These are phyloP conservation scores for Ogataea trehaloabstinens DNA, from an alignment of 805 yeast genomes.

Conservation along the genomic window DNA sequence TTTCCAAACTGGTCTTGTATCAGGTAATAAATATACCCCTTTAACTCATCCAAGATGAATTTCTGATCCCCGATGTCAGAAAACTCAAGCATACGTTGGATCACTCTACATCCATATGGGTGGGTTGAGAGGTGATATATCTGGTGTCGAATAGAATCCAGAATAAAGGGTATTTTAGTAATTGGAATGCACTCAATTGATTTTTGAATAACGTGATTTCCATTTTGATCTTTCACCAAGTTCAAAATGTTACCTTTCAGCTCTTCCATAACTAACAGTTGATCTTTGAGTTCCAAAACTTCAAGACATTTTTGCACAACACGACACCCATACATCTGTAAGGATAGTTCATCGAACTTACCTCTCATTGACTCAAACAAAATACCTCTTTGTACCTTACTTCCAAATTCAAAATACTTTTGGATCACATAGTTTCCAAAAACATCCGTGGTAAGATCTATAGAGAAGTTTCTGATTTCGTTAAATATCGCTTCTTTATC, in stretches of 20 bases:
- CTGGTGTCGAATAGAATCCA: constrained; percentile 64
- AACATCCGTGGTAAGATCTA: constrained; percentile 89
- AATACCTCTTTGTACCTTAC: constrained; percentile 62
- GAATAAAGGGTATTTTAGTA: constrained; percentile 63
- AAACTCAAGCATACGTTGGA: constrained; percentile 86
- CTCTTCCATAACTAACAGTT: constrained; percentile 67
- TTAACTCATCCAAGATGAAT: constrained; percentile 67
- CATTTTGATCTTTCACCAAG: constrained; percentile 92
- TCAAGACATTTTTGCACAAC: constrained; percentile 94
- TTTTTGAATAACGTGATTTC: constrained; percentile 96
- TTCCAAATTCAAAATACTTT: constrained; percentile 84
- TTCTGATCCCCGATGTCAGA: constrained; percentile 65
- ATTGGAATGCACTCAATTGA: constrained; percentile 86
- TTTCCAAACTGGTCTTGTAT: constrained; percentile 97
- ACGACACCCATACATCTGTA: constrained; percentile 98
- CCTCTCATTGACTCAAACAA: constrained; percentile 72
- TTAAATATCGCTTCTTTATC: constrained; percentile 76
- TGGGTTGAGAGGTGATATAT: constrained; percentile 88
- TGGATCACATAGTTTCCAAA: constrained; percentile 98
- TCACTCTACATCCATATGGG: constrained; percentile 96
- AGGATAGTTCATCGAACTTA: constrained; percentile 67
- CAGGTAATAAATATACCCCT: constrained; percentile 66
- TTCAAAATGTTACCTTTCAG: constrained; percentile 54
- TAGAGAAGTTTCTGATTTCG: constrained; percentile 72
- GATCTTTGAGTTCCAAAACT: constrained; percentile 60